phyloP scores from a whole-genome alignment of 192 early-diverging fungal species.

The Coemansia sp. region DNA sequence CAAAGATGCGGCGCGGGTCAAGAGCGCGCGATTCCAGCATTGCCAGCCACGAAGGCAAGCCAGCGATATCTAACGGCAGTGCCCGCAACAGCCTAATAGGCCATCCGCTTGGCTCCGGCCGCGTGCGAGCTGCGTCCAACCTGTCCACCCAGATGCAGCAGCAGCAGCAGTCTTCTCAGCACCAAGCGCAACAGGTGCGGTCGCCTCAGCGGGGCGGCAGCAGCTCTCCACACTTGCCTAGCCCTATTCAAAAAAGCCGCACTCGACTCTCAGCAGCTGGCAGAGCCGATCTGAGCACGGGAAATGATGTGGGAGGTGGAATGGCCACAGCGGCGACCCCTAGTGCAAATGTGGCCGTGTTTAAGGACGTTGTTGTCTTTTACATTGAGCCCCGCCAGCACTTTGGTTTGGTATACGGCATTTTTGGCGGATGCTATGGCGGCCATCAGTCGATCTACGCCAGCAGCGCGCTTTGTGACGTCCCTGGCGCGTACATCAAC shows the following conservation, averaged over 20 bases:
- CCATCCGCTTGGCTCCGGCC: constrained; percentile 5
- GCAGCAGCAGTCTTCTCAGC: background rate
- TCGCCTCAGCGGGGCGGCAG: background rate
- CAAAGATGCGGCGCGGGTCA: constrained; percentile 27
- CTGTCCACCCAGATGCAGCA: constrained; percentile 19
- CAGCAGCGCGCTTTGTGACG: constrained; percentile 57
- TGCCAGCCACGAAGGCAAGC: background rate
- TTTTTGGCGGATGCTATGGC: constrained; percentile 63
- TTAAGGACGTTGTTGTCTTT: constrained; percentile 55
- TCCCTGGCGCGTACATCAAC: constrained; percentile 66
- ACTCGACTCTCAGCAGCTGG: background rate
- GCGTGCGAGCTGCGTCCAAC: constrained; percentile 22
- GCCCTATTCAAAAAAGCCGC: constrained; percentile 4
- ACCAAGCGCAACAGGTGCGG: background rate
- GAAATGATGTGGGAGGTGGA: background rate
- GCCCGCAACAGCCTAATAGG: constrained; percentile 20
- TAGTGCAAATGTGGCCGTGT: constrained; percentile 22
- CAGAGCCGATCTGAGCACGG: background rate
- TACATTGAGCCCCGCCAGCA: constrained; percentile 81
- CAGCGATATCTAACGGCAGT: constrained; percentile 6
- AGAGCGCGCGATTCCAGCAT: constrained; percentile 9
- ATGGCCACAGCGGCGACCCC: constrained; percentile 1
- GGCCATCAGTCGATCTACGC: constrained; percentile 68
- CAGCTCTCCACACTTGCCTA: background rate
- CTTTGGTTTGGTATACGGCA: constrained; percentile 65